Base-by-base conservation (phyloP, 768 basidiomycete species). In the Lactifluus hygrophoroides region DNA sequence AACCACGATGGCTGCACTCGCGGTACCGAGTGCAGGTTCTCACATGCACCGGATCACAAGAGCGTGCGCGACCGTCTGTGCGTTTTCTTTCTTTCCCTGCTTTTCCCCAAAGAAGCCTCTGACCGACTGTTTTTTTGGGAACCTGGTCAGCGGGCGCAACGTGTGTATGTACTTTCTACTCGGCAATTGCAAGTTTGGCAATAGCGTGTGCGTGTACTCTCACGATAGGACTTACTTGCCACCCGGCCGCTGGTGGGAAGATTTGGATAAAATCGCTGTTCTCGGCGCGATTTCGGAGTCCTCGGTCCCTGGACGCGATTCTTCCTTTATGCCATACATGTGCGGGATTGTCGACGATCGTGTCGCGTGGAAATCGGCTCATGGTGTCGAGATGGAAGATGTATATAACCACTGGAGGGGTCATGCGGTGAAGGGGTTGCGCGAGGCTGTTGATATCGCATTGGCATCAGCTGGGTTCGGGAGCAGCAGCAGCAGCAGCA, bases 31-130 rank as follows among this genome's bases (percentile, higher is more conserved):
- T 84, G 82, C 62, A 57, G 57, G 17, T 82, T 72, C 67, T 79
- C 75, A 19, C 81, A 84, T 65, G 77, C 79, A 0, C 80, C 81
- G 0, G 80, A 83, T 59, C 64, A 73, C 42, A 79, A 76, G 66
- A 83, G 81, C 58, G 73, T 80, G 14, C 72, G 81, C 19, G 79
- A 84, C 61, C 73, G 76, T 13, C 67, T 82, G 83, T 83, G 57
- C 58, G 80, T 72, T 6, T 3, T 30, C 38, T 6, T 10, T 28
- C 16, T 30, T 30, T 60, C 16, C 38, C 16, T 50, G 3, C 5
- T 8, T 5, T 19, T 17, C 11, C 3, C 14, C 17, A 17, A 23
- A 5, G 3, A 30, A 37, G 34, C 32, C 28, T 5, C 30, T 30
- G 19, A 25, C 40, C 43, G 32, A 44, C 46, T 32, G 8, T 7